A percentile compares a stretch with the other conserved stretches of the same genome.
phyloP scores from a whole-genome alignment of 1,284 basidiomycete genomes.

The Wolfiporia cocos region DNA sequence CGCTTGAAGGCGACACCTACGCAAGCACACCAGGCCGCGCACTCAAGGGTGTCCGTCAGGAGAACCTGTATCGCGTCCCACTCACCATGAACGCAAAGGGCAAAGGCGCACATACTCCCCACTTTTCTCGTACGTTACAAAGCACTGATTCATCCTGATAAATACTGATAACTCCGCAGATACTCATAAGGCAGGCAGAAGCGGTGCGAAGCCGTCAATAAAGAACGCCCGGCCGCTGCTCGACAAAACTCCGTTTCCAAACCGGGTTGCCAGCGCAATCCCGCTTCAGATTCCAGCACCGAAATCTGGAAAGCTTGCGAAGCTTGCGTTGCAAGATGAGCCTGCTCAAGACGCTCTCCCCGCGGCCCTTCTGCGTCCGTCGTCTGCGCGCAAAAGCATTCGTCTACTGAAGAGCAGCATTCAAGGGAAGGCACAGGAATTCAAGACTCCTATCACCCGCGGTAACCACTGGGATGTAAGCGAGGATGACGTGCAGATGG shows the following conservation, averaged over 20 bases:
- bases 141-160: too few relatives aligned
- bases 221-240: slow-evolving; percentile 39
- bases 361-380: slow-evolving; percentile 45
- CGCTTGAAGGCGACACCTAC: slow-evolving; percentile 16
- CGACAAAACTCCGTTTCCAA: slow-evolving; percentile 51
- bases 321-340: slow-evolving; percentile 21
- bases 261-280: slow-evolving; percentile 34
- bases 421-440: slow-evolving; percentile 23
- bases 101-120: slow-evolving; percentile 35
- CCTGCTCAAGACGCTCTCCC: slow-evolving; percentile 22
- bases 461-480: slow-evolving; percentile 73
- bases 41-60: slow-evolving; percentile 36
- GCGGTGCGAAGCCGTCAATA: slow-evolving; percentile 15
- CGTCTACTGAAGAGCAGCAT: slow-evolving; percentile 27
- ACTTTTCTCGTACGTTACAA: slow-evolving; percentile 19
- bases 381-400: slow-evolving; percentile 46
- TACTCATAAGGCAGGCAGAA: slow-evolving; percentile 17
- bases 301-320: slow-evolving; percentile 25
- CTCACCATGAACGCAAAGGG: slow-evolving; percentile 38
- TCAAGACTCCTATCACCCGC: slow-evolving; percentile 62
- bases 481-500: slow-evolving; percentile 47
- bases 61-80: slow-evolving; percentile 39
- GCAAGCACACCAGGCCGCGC: slow-evolving; percentile 48
- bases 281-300: slow-evolving; percentile 25
- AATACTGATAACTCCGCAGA: too few relatives aligned